Evolutionary conservation across 2,329 filamentous ascomycete genomes (phyloP), one percentile per base, ranked within the genome.

Genomic region (Dothideomycetes sp.): DNA sequence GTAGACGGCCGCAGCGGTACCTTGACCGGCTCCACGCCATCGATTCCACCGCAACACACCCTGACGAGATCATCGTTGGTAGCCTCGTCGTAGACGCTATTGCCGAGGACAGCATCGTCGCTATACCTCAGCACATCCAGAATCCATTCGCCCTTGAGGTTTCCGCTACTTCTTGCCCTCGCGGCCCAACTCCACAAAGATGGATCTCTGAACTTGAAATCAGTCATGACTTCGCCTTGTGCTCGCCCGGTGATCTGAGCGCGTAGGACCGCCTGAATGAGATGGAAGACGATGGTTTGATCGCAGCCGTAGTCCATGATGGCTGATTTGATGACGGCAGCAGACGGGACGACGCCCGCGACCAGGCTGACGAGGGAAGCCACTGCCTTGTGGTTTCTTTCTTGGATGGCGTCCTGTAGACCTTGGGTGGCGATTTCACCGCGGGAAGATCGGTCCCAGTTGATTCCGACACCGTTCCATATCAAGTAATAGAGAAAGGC

Each of bases 111-210:
- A 2, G 19, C 9, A 34, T 40, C 42, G 4, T 22, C 15, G 12
- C 42, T 37, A 18, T 34, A 42, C 46, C 51, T 51, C 9, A 59
- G 45, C 9, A 49, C 40, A 12, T 42, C 46, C 8, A 49, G 47
- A 10, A 59, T 46, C 57, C 56, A 60, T 30, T 43, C 35, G 3
- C 55, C 55, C 22, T 52, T 51, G 4, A 34, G 31, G 37, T 54
- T 45, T 4, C 49, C 52, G 1, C 35, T 33, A 14, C 40, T 38
- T 12, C 47, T 46, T 36, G 51, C 49, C 15, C 50, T 45, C 8
- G 55, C 55, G 3, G 54, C 53, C 57, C 56, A 59, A 12, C 47
- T 36, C 57, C 56, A 60, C n/a, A 60, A 31, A 15, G 45, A 38
- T 18, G 53, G 48, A 42, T 59, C 55, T 11, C 58, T 49, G 19